phyloP scores from a whole-genome alignment of 2,329 filamentous ascomycete species.

The Penicillium griseofulvum region DNA sequence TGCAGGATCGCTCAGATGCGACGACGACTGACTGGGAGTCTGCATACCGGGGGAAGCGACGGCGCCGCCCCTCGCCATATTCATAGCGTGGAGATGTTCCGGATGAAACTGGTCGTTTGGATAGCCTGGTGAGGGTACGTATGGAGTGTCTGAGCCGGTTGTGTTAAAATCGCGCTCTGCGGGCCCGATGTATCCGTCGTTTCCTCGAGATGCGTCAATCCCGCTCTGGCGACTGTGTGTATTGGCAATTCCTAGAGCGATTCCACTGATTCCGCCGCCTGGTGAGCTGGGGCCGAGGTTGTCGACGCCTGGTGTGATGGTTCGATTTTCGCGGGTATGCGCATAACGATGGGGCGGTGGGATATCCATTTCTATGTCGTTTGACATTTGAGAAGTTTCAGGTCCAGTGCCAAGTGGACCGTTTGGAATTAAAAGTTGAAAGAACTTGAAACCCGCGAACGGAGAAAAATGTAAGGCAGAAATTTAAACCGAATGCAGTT shows the following conservation, averaged over 20 bases:
- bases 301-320: slow-evolving; percentile 62
- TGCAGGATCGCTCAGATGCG: slow-evolving; percentile 27
- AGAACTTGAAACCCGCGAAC: background rate
- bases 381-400: background rate
- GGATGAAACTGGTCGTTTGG: slow-evolving; percentile 30
- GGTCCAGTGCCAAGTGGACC: background rate
- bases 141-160: slow-evolving; percentile 39
- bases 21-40: slow-evolving; percentile 35
- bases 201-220: slow-evolving; percentile 57
- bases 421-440: background rate
- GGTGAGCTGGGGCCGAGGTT: slow-evolving; percentile 63
- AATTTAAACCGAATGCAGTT: background rate
- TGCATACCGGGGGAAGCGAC: slow-evolving; percentile 32
- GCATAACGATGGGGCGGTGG: slow-evolving; percentile 24
- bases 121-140: slow-evolving; percentile 27
- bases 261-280: slow-evolving; percentile 64
- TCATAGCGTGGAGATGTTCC: slow-evolving; percentile 42
- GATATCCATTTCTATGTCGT: slow-evolving; percentile 5
- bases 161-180: slow-evolving; percentile 37
- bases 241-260: slow-evolving; percentile 65
- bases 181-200: slow-evolving; percentile 30
- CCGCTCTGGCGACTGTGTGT: slow-evolving; percentile 64
- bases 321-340: slow-evolving; percentile 36
- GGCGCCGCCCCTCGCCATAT: slow-evolving; percentile 34
- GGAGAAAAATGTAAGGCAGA: slow-evolving; percentile 1